These are phyloP conservation scores for Trichoderma orchidacearum DNA, from an alignment of 495 filamentous ascomycete species.

Conservation along the genomic window DNA sequence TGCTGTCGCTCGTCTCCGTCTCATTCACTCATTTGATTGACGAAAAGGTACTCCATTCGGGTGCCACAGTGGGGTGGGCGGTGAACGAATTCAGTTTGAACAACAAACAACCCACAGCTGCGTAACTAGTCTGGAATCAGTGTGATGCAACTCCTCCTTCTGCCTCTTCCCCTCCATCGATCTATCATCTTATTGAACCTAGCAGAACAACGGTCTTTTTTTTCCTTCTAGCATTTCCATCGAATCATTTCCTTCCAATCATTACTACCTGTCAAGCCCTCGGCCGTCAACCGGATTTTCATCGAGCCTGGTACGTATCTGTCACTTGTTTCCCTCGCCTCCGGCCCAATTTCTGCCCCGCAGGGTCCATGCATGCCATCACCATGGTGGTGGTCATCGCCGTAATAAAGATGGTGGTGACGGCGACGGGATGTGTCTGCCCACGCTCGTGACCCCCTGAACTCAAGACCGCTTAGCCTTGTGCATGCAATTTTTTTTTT, in stretches of 20 bases:
- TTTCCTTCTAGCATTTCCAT: too few relatives aligned
- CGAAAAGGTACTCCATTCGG: neutral
- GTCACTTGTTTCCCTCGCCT: too few relatives aligned
- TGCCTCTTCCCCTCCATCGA: neutral
- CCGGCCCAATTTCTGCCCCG: neutral
- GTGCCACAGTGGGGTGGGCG: neutral
- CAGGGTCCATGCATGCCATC: neutral
- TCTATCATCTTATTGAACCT: too few relatives aligned
- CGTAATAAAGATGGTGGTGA: neutral
- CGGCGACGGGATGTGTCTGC: neutral
- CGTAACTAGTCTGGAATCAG: neutral
- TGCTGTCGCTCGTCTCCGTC: too few relatives aligned
- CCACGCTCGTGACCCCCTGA: neutral
- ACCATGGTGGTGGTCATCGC: neutral
- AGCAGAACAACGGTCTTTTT: too few relatives aligned
- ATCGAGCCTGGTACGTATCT: too few relatives aligned
- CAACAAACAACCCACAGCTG: neutral
- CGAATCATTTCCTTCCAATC: neutral
- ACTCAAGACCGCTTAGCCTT: neutral
- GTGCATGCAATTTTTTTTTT: neutral
- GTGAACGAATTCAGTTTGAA: neutral
- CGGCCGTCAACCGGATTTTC: too few relatives aligned
- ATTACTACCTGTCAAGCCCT: neutral
- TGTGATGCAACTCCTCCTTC: neutral
- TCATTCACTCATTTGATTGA: too few relatives aligned